These are phyloP conservation scores for Monascus purpureus DNA, from an alignment of 495 filamentous ascomycete species.

Conservation along the genomic window DNA sequence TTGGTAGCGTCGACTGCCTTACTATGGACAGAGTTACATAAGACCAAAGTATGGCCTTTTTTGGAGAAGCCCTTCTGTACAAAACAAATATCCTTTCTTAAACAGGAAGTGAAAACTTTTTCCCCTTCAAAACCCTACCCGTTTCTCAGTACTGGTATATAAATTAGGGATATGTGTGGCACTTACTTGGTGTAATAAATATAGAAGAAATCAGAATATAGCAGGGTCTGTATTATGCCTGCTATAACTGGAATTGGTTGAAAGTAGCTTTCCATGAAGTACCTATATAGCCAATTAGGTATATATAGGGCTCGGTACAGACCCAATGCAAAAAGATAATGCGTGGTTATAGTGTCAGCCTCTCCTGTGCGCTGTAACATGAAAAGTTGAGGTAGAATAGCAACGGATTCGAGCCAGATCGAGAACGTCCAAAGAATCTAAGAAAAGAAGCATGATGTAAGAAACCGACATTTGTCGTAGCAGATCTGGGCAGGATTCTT, in stretches of 20 bases:
- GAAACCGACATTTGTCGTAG: too few species aligned
- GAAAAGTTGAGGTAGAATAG: constrained; percentile 93
- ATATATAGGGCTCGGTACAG: constrained; percentile 89
- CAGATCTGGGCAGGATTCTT: too few species aligned
- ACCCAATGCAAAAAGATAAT: constrained; percentile 95
- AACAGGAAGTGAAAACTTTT: constrained; percentile 78
- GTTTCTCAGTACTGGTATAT: constrained; percentile 11
- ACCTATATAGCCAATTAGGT: constrained; percentile 93
- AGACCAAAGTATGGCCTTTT: too few species aligned
- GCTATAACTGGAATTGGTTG: constrained; percentile 77
- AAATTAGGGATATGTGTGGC: constrained; percentile 3
- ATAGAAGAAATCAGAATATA: constrained; percentile 99
- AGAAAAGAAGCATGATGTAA: constrained; percentile 5
- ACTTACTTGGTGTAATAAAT: constrained; percentile 92
- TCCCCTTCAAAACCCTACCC: constrained; percentile 61
- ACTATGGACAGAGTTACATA: too few species aligned
- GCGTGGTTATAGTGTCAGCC: constrained; percentile 94
- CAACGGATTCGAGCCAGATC: constrained; percentile 93
- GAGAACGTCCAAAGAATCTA: constrained; percentile 93
- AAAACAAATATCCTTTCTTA: constrained; percentile 30
- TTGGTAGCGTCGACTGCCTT: too few species aligned
- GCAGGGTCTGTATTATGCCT: constrained; percentile 79
- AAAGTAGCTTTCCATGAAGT: constrained; percentile 57
- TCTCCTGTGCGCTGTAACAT: constrained; percentile 96
- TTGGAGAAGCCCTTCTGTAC: too few species aligned